A percentile compares a stretch with the other conserved stretches of the same genome.
These are phyloP conservation scores for Trichopus zeylanicus DNA, from an alignment of 116 monocot species.

Conservation along the genomic window DNA sequence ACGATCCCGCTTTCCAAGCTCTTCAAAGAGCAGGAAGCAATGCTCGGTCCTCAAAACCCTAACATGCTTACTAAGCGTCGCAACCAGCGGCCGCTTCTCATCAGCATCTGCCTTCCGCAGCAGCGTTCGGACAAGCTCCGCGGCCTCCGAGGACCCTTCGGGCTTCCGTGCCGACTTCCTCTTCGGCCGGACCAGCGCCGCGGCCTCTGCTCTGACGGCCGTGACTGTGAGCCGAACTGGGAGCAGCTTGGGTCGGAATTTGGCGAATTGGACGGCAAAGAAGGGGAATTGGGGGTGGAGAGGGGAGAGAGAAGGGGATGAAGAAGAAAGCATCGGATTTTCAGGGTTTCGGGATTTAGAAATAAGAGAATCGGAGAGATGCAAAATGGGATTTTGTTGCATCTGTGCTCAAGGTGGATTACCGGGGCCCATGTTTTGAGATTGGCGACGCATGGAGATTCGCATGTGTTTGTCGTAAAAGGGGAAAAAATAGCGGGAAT, in stretches of 20 bases:
- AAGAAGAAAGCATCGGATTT: neutral
- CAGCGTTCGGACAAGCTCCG: slow-evolving; percentile 49
- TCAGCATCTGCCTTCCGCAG: slow-evolving; percentile 40
- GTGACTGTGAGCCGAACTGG: neutral
- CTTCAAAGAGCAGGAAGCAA: slow-evolving; percentile 92
- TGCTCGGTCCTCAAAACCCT: slow-evolving; percentile 65
- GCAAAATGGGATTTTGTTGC: too few species aligned
- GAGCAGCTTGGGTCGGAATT: neutral
- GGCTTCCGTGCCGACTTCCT: slow-evolving; percentile 1
- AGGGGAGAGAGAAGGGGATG: neutral
- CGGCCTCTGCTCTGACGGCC: slow-evolving; percentile 3
- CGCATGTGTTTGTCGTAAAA: too few species aligned
- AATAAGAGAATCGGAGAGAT: neutral
- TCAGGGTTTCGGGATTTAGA: neutral
- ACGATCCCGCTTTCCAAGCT: slow-evolving; percentile 65
- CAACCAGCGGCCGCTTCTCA: slow-evolving; percentile 49
- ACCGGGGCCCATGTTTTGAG: too few species aligned
- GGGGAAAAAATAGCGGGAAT: too few species aligned
- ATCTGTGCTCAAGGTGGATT: too few species aligned
- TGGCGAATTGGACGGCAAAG: neutral
- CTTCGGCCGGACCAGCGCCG: slow-evolving; percentile 9
- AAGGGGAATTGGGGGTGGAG: neutral
- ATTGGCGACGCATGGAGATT: too few species aligned
- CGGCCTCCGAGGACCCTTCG: slow-evolving; percentile 20
- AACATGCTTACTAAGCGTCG: slow-evolving; percentile 70